Evolutionary conservation across 352 stramenopile genomes (phyloP).

Genomic region (Blastocystis hominis): DNA sequence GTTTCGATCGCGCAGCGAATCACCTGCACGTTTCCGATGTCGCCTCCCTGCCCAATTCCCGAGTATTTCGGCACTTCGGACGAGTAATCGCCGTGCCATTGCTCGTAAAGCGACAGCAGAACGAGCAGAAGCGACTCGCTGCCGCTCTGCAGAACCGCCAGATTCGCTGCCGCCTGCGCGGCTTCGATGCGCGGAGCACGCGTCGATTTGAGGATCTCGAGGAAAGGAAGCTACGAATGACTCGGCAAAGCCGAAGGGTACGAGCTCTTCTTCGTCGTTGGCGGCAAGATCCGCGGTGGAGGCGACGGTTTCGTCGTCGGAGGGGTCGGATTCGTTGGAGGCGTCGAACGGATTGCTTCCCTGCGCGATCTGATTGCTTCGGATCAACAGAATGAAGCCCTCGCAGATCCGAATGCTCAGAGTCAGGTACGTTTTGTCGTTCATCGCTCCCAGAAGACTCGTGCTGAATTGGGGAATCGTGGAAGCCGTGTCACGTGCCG

Average conservation of each 20-base stretch:
- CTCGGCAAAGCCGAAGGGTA: not conserved
- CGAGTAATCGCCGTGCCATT: conserved; percentile 39
- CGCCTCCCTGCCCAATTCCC: conserved; percentile 4
- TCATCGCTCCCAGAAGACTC: conserved; percentile 35
- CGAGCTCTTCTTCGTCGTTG: not conserved
- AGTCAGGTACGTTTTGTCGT: not conserved
- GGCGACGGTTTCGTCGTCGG: not conserved
- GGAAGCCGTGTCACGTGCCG: not conserved
- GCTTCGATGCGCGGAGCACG: not conserved
- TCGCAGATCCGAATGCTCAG: conserved; percentile 22
- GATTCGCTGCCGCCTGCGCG: not conserved
- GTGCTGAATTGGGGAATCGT: not conserved
- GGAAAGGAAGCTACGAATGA: conserved; percentile 20
- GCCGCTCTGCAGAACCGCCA: not conserved
- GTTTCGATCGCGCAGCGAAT: conserved; percentile 9
- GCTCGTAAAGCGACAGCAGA: conserved; percentile 7
- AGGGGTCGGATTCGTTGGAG: not conserved
- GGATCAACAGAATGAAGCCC: conserved; percentile 22
- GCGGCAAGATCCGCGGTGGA: not conserved
- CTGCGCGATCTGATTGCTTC: conserved; percentile 25
- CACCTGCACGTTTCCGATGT: conserved; percentile 4
- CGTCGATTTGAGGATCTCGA: not conserved
- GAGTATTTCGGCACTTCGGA: not conserved
- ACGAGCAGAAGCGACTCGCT: not conserved
- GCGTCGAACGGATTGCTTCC: not conserved